Evolutionary conservation across 148 eudicot genomes (phyloP), one percentile per base, ranked within the genome.

Genomic region (Heliosperma pusillum): DNA sequence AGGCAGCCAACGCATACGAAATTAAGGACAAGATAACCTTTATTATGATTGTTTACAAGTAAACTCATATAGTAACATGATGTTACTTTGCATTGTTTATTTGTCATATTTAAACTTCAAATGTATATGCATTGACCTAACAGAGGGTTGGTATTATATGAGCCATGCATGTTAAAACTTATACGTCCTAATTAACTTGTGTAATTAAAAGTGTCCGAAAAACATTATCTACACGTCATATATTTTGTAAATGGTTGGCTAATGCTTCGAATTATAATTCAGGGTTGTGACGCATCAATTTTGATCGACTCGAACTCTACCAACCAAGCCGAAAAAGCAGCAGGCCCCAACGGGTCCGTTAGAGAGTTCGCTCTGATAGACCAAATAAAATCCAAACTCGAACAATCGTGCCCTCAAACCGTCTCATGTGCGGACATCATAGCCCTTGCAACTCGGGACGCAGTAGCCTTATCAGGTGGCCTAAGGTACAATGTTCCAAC

Each of bases 371-470:
- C 11, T 3, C 63, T 71, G 7, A 56, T 71, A 9, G 74, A 71
- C 19, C 74, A 71, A 71, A 71, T 71, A 45, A 71, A 71, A 63
- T 17, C 74, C 45, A 58, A 30, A 10, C 63, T 71, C 25, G 74
- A 71, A 56, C 74, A 50, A 56, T 30, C 63, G 0, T 71, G 74
- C 45, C 74, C 74, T 30, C 26, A 71, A 56, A 71, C 63, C 10
- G 74, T 71, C 7, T 71, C 74, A 16, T 71, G 74, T 55, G 74
- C 74, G 33, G 74, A 71, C 27, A 71, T 71, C 10, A 74, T 71
- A 55, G 63, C 74, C 16, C 74, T 71, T 6, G 74, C 74, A 1
- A 71, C 74, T 10, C 63, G 74, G 4, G 74, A 71, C 64, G 44
- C 74, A 6, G 63, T 71, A 0, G 25, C 63, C 74, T 26, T 71